Evolutionary conservation across 2,329 filamentous ascomycete species (phyloP), one percentile per base, ranked within the genome.

Genomic region (Erysiphe neolycopersici): DNA sequence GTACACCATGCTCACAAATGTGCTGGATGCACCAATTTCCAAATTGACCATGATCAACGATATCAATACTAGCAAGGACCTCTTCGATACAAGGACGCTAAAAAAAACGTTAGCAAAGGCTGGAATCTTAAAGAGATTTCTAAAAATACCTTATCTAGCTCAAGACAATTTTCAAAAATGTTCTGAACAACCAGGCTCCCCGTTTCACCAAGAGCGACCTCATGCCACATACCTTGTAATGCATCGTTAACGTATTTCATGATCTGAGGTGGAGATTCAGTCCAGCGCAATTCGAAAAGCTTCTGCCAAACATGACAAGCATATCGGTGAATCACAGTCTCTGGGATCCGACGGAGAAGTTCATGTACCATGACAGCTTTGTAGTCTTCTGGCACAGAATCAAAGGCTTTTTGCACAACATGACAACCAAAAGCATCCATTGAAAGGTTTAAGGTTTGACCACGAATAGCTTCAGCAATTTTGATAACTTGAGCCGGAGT

Each of bases 1-100:
- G 79, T 45, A 79, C 79, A 42, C 91, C 87, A 57, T 98, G 89
- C 60, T 98, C 89, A 61, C 89, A 98, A 53, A 98, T 84, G 61
- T 98, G 89, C 62, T 98, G 89, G 54, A 98, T 95, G 64, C 89
- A 98, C 89, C 89, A 98, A 59, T 98, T 98, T 45, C 89, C 89
- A 57, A 98, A 98, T 58, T 98, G 89, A 22, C 89, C 89, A 58
- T 94, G 87, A 46, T 89, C 81, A 55, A 98, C 84, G 48, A 93
- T 80, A 61, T 98, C 84, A 53, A 98, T 93, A 58, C 89, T 94
- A 47, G 72, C 73, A 45, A 98, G 72, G 35, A 98, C 89, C 60
- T 98, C 89, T 59, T 93, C 85, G 56, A 98, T 92, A 56, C 89
- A 94, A 39, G 85, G 85, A 47, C 91, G 84, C 85, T 92, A 51